A percentile compares a stretch with the other conserved stretches of the same genome.
phyloP scores from a whole-genome alignment of 2,329 filamentous ascomycete species.

The Calonectria pteridis region DNA sequence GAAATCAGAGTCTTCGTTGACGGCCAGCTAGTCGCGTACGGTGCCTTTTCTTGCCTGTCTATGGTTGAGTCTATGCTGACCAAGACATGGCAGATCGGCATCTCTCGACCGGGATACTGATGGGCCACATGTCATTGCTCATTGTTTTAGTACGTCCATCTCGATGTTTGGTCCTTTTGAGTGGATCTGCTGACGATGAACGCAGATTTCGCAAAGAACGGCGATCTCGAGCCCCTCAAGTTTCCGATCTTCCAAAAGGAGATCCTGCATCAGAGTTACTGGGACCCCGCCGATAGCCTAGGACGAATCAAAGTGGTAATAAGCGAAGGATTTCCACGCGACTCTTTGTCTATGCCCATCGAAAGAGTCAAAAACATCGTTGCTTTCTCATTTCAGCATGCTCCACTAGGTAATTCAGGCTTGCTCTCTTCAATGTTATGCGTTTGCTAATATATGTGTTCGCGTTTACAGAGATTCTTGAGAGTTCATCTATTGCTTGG shows the following conservation, averaged over 20 bases:
- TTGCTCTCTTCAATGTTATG: background rate
- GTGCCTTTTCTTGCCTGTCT: background rate
- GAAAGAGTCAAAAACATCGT: slow-evolving; percentile 79
- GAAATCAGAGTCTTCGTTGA: slow-evolving; percentile 78
- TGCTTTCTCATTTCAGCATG: slow-evolving; percentile 87
- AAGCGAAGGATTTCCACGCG: slow-evolving; percentile 76
- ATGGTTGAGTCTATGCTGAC: background rate
- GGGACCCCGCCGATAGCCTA: slow-evolving; percentile 77
- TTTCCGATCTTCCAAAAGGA: slow-evolving; percentile 81
- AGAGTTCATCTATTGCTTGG: slow-evolving; percentile 82
- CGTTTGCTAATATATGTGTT: background rate
- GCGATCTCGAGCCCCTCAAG: slow-evolving; percentile 70
- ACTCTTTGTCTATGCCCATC: slow-evolving; percentile 65
- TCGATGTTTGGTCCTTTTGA: background rate
- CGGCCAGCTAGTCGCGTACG: slow-evolving; percentile 71
- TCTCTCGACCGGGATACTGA: slow-evolving; percentile 63
- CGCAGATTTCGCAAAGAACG: slow-evolving; percentile 66
- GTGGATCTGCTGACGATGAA: slow-evolving; percentile 1
- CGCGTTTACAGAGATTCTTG: slow-evolving; percentile 70
- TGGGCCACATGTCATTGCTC: slow-evolving; percentile 65
- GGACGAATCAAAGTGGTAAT: slow-evolving; percentile 84
- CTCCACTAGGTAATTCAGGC: slow-evolving; percentile 73
- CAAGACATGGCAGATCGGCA: slow-evolving; percentile 59
- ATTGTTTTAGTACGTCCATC: slow-evolving; percentile 54
- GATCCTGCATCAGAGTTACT: slow-evolving; percentile 76